A percentile compares a stretch with the other conserved stretches of the same genome.
Evolutionary conservation across 2,329 filamentous ascomycete species (phyloP).

Genomic region (Gnomoniopsis smithogilvyi): DNA sequence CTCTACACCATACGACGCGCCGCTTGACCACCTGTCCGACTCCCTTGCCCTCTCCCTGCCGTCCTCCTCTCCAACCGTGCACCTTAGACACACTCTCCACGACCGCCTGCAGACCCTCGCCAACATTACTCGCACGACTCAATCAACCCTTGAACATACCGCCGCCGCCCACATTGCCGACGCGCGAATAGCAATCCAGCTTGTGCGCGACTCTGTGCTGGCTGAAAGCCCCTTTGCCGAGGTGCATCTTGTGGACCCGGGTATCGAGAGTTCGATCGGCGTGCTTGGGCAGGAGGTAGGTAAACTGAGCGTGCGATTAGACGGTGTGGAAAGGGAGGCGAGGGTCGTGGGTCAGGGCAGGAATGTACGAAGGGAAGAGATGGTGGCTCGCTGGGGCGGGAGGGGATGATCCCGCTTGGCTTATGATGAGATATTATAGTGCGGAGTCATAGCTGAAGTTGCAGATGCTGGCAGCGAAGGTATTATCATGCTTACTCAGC

Average conservation of each 20-base stretch:
- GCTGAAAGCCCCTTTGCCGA: constrained; percentile 48
- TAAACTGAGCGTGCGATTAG: constrained; percentile 36
- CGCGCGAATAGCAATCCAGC: constrained; percentile 42
- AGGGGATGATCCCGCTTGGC: background rate
- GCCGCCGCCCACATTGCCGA: constrained; percentile 43
- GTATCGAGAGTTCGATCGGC: constrained; percentile 48
- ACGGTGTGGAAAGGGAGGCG: constrained; percentile 32
- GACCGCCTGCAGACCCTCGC: constrained; percentile 18
- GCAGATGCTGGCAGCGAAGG: background rate
- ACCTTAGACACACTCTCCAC: constrained; percentile 2
- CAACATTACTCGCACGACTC: constrained; percentile 42
- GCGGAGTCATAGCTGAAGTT: background rate
- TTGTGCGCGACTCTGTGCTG: constrained; percentile 49
- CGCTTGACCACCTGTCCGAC: constrained; percentile 47
- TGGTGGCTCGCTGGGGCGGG: constrained; percentile 41
- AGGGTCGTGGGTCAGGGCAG: constrained; percentile 31
- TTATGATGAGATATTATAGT: background rate
- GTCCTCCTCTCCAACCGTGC: constrained; percentile 22
- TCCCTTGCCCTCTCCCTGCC: constrained; percentile 43
- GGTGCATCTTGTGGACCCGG: constrained; percentile 50
- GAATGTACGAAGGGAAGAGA: constrained; percentile 47
- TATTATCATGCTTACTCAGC: background rate
- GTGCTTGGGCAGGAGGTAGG: constrained; percentile 44
- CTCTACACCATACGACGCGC: constrained; percentile 31
- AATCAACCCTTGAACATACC: constrained; percentile 47